A percentile compares a stretch with the other conserved stretches of the same genome.
Conservation (phyloP, 2,329 filamentous ascomycete species). For the Cytospora piceicola region DNA sequence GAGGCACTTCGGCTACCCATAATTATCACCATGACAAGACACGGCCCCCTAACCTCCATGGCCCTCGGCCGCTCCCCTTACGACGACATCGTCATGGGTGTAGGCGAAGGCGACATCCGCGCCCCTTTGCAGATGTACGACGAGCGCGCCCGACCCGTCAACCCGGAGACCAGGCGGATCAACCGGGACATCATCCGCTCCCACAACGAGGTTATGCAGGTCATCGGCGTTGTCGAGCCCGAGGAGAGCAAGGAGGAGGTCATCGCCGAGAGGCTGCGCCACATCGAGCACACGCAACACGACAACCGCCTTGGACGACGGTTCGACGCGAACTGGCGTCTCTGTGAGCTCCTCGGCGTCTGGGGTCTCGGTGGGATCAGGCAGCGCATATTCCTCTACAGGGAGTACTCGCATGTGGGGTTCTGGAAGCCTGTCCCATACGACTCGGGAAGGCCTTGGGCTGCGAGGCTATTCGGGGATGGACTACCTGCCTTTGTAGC, state of each 20-base stretch:
- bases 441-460: constrained; percentile 42
- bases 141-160: constrained; percentile 58
- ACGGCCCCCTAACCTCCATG: constrained; percentile 60
- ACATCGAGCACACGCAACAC: constrained; percentile 50
- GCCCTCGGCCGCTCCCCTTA: constrained; percentile 64
- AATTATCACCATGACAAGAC: constrained; percentile 52
- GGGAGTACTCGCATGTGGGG: constrained; percentile 51
- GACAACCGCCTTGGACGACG: constrained; percentile 52
- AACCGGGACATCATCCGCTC: constrained; percentile 62
- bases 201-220: constrained; percentile 67
- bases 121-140: constrained; percentile 57
- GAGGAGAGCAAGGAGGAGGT: constrained; percentile 49
- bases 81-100: constrained; percentile 58
- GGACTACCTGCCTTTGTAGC: constrained; percentile 47
- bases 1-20: constrained; percentile 6
- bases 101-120: constrained; percentile 47
- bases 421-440: constrained; percentile 50
- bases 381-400: constrained; percentile 60
- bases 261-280: constrained; percentile 43
- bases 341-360: constrained; percentile 47
- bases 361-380: constrained; percentile 59
- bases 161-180: constrained; percentile 57
- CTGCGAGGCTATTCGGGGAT: constrained; percentile 40
- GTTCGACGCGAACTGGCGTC: constrained; percentile 42
- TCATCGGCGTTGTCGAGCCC: constrained; percentile 65